Evolutionary conservation across 441 rosid species (phyloP).

Genomic region (Iberis amara): DNA sequence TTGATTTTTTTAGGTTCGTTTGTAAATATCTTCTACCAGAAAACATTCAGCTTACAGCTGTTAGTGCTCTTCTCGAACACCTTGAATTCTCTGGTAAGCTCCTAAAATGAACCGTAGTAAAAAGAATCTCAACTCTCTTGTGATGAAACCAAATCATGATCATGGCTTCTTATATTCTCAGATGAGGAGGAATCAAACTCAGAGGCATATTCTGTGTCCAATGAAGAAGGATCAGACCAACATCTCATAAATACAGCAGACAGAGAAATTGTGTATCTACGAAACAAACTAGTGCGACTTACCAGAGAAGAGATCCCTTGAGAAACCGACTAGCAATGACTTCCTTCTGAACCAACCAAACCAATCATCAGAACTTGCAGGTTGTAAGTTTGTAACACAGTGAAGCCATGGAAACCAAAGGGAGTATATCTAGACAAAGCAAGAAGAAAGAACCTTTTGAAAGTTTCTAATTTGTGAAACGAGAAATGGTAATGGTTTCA

Average conservation of each 20-base stretch:
- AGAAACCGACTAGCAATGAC: conserved; percentile 7
- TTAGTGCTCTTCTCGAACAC: conserved; percentile 73
- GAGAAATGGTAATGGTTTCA: too few relatives aligned
- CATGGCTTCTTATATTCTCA: conserved; percentile 7
- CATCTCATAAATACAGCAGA: conserved; percentile 51
- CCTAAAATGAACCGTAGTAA: conserved; percentile 29
- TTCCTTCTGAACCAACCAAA: conserved; percentile 10
- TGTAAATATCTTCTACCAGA: conserved; percentile 90
- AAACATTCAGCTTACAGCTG: conserved; percentile 77
- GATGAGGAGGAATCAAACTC: conserved; percentile 54
- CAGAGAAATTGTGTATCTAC: conserved; percentile 53
- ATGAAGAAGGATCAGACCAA: conserved; percentile 48
- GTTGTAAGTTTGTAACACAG: neutral
- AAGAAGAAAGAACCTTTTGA: too few relatives aligned
- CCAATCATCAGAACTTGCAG: conserved; percentile 17
- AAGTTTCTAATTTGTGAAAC: too few relatives aligned
- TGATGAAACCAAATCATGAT: conserved; percentile 10
- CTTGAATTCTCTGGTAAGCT: conserved; percentile 58
- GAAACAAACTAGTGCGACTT: conserved; percentile 58
- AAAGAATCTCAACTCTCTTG: neutral
- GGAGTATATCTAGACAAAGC: too few relatives aligned
- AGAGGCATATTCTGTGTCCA: conserved; percentile 41
- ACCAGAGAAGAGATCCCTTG: conserved; percentile 30
- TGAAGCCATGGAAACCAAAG: conserved; percentile 8
- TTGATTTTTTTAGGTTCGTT: conserved; percentile 76